Conservation (phyloP, 345 rosid genomes). For the Isatis tinctoria region DNA sequence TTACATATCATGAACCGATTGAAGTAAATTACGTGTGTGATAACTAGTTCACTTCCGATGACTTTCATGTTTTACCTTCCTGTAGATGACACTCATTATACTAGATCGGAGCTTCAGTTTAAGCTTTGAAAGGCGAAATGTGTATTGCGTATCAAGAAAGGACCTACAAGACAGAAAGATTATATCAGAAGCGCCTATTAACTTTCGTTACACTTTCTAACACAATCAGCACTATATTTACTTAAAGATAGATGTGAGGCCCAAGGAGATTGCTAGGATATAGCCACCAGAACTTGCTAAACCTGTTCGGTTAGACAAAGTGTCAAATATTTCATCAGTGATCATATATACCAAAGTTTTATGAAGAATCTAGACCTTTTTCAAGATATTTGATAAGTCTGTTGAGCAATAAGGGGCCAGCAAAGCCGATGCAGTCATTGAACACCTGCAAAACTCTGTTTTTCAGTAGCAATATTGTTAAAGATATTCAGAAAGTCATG, state of each 20-base stretch:
- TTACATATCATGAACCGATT: neutral
- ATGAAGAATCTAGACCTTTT: conserved; percentile 47
- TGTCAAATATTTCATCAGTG: neutral
- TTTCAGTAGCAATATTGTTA: neutral
- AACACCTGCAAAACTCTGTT: conserved; percentile 46
- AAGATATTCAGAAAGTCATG: neutral
- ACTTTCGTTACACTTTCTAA: neutral
- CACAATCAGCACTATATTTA: conserved; percentile 28
- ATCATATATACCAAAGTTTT: neutral
- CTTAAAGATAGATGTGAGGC: conserved; percentile 69
- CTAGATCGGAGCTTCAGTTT: conserved; percentile 79
- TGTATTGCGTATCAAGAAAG: conserved; percentile 80
- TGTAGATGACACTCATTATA: conserved; percentile 77
- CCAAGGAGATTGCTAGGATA: conserved; percentile 64
- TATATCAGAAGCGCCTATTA: conserved; percentile 1
- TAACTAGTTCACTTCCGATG: neutral
- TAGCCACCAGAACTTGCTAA: conserved; percentile 57
- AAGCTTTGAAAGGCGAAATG: conserved; percentile 66
- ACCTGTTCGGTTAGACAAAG: conserved; percentile 39
- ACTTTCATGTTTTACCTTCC: conserved; percentile 46
- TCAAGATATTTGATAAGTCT: conserved; percentile 75
- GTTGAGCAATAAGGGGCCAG: conserved; percentile 81
- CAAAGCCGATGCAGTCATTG: conserved; percentile 80
- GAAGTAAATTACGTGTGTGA: neutral
- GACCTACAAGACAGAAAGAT: conserved; percentile 54